Evolutionary conservation across 306 rosid genomes (phyloP), one percentile per base, ranked within the genome.

Genomic region (Acacia melanoxylon): DNA sequence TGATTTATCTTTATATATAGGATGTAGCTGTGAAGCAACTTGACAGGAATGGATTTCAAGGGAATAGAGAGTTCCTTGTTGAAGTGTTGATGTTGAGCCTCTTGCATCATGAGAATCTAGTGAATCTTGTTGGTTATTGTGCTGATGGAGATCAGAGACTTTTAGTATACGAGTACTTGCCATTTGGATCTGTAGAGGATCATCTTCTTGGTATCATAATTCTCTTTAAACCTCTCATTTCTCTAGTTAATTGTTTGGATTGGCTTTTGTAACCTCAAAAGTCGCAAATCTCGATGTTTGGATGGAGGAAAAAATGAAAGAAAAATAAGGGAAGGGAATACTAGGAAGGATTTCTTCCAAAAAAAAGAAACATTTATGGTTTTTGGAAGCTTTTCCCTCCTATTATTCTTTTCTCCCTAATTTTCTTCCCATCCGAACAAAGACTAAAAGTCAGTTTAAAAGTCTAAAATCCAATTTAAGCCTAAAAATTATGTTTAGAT

Each of bases 1-100:
- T 11, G 10, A 42, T 69, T 44, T n/a, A 20, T 22, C 49, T 52
- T 52, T 52, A 19, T 45, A 8, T 46, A 13, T 52, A 94, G 98
- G 85, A 82, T 49, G 93, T 93, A 80, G 98, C 97, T 33, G 97
- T 94, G 79, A 94, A 94, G 88, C 94, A 92, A 84, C 94, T 92
- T 29, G 98, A 94, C 89, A 91, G 97, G 84, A 92, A 92, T 92
- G 98, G 98, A 11, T 94, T 91, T 85, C 98, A 94, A 88, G 98
- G 97, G n/a, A 92, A 92, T 72, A 89, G 91, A 68, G 98, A 94
- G 85, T 94, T 94, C 82, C 91, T 94, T 68, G 97, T 91, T 20
- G 98, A 94, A 86, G 98, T 94, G 80, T 83, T 94, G 90, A 92
- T 94, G 84, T 86, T 94, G 85, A 91, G 98, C 80, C 98, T 92